Conservation (phyloP, 768 basidiomycete genomes). For the Termitomyces sp. region DNA sequence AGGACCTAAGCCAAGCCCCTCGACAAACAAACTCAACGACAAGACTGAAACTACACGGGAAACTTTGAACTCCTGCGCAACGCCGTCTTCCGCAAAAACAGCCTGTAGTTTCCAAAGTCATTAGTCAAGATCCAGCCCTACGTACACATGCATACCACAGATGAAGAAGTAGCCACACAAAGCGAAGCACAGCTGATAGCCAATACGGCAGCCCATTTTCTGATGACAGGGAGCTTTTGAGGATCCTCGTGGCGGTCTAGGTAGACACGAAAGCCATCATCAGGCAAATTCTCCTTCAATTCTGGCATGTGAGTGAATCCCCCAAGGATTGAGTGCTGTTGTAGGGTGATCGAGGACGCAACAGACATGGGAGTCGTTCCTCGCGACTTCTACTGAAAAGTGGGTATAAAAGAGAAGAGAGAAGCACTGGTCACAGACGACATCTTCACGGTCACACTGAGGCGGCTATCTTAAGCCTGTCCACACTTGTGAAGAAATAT, state of each 20-base stretch:
- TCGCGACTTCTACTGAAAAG: not conserved
- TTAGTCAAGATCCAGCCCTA: not conserved
- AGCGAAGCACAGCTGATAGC: constrained; percentile 41
- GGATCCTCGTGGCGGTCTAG: constrained; percentile 39
- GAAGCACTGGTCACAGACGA: not conserved
- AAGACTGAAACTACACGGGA: constrained; percentile 43
- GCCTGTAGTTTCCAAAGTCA: constrained; percentile 29
- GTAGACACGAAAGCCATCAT: constrained; percentile 24
- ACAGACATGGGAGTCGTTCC: constrained; percentile 4
- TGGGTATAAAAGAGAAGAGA: constrained; percentile 7
- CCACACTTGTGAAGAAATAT: not conserved
- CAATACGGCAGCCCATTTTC: constrained; percentile 44
- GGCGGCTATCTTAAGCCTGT: not conserved
- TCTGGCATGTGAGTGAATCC: not conserved
- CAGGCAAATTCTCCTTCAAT: not conserved
- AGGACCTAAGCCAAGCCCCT: constrained; percentile 51
- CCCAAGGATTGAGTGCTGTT: not conserved
- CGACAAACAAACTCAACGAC: constrained; percentile 53
- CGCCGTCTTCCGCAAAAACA: constrained; percentile 55
- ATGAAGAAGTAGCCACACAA: constrained; percentile 51
- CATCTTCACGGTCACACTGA: constrained; percentile 7
- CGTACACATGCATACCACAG: constrained; percentile 34
- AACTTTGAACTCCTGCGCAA: constrained; percentile 44
- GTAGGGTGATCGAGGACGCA: constrained; percentile 8
- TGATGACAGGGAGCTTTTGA: constrained; percentile 28